Conservation (phyloP, 2,329 filamentous ascomycete species). For the Aspergillus sp. region DNA sequence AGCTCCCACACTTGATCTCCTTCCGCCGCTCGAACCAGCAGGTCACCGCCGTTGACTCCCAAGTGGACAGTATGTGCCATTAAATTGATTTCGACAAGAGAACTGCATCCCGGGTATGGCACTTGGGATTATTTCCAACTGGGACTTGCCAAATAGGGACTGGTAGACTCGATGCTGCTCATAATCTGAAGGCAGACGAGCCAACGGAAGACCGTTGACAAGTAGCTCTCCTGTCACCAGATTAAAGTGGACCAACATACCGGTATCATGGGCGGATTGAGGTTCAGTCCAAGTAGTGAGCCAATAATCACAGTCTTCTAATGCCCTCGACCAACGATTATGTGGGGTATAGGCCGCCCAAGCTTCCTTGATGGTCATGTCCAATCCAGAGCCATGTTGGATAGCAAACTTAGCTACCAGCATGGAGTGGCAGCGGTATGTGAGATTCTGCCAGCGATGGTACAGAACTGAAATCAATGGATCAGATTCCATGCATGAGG, state of each 20-base stretch:
- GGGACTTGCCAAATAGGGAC: slow-evolving; percentile 25
- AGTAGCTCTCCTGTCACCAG: slow-evolving; percentile 34
- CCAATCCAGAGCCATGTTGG: slow-evolving; percentile 9
- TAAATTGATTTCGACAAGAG: slow-evolving; percentile 19
- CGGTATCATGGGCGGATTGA: background rate
- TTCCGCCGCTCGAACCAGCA: slow-evolving; percentile 32
- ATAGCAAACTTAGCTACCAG: slow-evolving; percentile 9
- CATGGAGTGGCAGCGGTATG: slow-evolving; percentile 12
- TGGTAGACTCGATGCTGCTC: slow-evolving; percentile 21
- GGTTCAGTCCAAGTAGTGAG: background rate
- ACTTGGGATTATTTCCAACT: slow-evolving; percentile 20
- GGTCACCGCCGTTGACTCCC: slow-evolving; percentile 17
- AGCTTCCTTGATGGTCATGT: slow-evolving; percentile 13
- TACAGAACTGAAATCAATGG: slow-evolving; percentile 20
- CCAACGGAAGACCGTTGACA: slow-evolving; percentile 30
- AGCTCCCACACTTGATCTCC: slow-evolving; percentile 26
- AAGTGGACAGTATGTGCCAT: slow-evolving; percentile 23
- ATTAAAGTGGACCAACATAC: slow-evolving; percentile 29
- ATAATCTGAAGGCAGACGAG: slow-evolving; percentile 29
- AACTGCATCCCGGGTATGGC: slow-evolving; percentile 18
- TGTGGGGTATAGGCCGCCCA: slow-evolving; percentile 18
- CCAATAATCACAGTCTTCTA: slow-evolving; percentile 2
- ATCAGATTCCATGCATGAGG: slow-evolving; percentile 3
- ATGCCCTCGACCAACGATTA: slow-evolving; percentile 4
- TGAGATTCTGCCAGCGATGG: slow-evolving; percentile 24